Conservation (phyloP, 768 basidiomycete genomes). For the Termitomyces sp. region DNA sequence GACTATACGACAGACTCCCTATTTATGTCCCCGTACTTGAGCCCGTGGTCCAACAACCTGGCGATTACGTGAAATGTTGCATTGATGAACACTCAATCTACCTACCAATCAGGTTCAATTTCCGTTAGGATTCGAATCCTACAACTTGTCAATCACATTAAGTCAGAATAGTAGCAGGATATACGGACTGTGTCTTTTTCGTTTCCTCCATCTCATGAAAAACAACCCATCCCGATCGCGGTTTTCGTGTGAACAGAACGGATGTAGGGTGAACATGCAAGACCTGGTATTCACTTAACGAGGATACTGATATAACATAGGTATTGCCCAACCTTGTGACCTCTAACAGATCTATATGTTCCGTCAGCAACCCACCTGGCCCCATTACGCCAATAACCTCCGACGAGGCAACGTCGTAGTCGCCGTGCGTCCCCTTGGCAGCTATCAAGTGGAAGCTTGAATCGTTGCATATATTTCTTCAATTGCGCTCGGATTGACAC, state of each 20-base stretch:
- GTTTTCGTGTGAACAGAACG: constrained; percentile 89
- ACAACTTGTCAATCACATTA: constrained; percentile 11
- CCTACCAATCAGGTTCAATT: constrained; percentile 90
- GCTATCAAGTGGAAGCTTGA: constrained; percentile 74
- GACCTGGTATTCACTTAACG: constrained; percentile 37
- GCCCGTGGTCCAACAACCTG: constrained; percentile 32
- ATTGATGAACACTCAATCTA: neutral
- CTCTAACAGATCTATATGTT: constrained; percentile 85
- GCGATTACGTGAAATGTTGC: neutral
- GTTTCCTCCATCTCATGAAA: constrained; percentile 97
- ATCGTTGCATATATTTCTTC: constrained; percentile 91
- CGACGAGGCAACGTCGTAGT: constrained; percentile 83
- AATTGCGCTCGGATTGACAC: constrained; percentile 94
- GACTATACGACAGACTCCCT: neutral
- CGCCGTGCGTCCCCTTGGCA: constrained; percentile 86
- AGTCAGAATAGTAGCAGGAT: neutral
- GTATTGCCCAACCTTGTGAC: constrained; percentile 58
- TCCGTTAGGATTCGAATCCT: constrained; percentile 93
- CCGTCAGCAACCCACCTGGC: constrained; percentile 91
- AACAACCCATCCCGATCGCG: constrained; percentile 88
- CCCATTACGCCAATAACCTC: constrained; percentile 92
- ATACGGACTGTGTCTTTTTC: constrained; percentile 80
- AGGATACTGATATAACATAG: neutral
- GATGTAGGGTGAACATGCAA: constrained; percentile 92
- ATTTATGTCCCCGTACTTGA: constrained; percentile 17